Evolutionary conservation across 306 rosid species (phyloP), one percentile per base, ranked within the genome.

Genomic region (Vigna nakashimae): DNA sequence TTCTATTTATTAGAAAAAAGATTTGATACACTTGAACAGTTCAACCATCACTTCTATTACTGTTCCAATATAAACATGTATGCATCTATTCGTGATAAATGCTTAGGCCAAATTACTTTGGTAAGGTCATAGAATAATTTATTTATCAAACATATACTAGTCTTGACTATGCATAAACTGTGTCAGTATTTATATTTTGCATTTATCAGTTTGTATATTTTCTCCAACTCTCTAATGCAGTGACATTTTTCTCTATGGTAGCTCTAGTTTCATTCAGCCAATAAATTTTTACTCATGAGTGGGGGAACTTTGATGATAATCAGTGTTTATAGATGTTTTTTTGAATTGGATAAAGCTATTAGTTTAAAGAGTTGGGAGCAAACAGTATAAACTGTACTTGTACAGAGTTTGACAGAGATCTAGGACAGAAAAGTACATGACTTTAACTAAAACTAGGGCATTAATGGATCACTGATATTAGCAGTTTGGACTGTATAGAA

Each of bases 381-480:
- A 60, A 60, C 67, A 60, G 67, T 60, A 32, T 28, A 30, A 20
- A 13, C 8, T 7, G 45, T 30, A 60, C 22, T 28, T 30, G 11
- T 28, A 60, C 42, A 60, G 66, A 22, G 15, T 6, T 30, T 60
- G 8, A 6, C 66, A 60, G 66, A 30, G 43, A 60, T 60, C 10
- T 15, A 30, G 18, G 20, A 60, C 43, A 60, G 43, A 18, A 60
- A 60, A 60, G 45, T 60, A 60, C 67, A 14, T 7, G 18, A 60
- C 67, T 60, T 60, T 30, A 60, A 60, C 45, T 30, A 28, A 30
- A 60, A 60, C 67, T 32, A 60, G 45, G 43, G 67, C 22, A 60
- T 30, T 32, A 60, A 60, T 60, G 32, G 20, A 30, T 3, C 2
- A 14, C 12, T 60, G 43, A 0, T 60, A 60, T 14, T 30, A 30